These are phyloP conservation scores for Candida suzukii DNA, from an alignment of 805 yeast genomes.

Conservation along the genomic window DNA sequence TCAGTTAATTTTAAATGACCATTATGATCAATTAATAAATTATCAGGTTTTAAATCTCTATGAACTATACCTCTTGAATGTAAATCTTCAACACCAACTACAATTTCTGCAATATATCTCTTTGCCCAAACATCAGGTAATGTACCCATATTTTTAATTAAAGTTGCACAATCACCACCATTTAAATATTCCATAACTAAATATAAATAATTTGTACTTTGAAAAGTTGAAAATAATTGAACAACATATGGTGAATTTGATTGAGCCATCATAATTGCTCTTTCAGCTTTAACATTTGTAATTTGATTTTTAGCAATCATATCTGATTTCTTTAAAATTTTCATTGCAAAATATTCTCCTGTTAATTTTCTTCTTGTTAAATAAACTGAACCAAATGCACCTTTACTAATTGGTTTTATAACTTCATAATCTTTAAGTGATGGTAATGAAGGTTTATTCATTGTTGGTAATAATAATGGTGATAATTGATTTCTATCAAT, in stretches of 20 bases:
- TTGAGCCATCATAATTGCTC: conserved; percentile 98
- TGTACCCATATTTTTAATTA: conserved; percentile 74
- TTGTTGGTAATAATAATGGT: conserved; percentile 66
- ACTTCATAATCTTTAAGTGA: conserved; percentile 85
- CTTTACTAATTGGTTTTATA: conserved; percentile 88
- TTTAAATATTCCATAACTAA: conserved; percentile 94
- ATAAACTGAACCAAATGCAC: conserved; percentile 96
- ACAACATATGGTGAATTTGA: conserved; percentile 92
- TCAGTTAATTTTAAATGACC: conserved; percentile 95
- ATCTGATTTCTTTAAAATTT: conserved; percentile 84
- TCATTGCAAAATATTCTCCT: conserved; percentile 94
- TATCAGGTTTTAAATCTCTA: conserved; percentile 94
- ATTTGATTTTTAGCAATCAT: conserved; percentile 98
- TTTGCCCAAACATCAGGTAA: conserved; percentile 83
- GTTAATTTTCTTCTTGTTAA: conserved; percentile 76
- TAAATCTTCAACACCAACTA: conserved; percentile 83
- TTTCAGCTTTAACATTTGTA: conserved; percentile 85
- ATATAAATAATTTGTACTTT: conserved; percentile 77
- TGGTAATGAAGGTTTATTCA: conserved; percentile 50
- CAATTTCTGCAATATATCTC: conserved; percentile 82
- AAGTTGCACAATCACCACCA: conserved; percentile 93
- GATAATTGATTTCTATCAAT: conserved; percentile 62
- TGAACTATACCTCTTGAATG: conserved; percentile 88
- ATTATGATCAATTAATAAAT: conserved; percentile 70
- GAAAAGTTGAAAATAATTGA: conserved; percentile 80